Evolutionary conservation across 441 rosid species (phyloP), one percentile per base, ranked within the genome.

Genomic region (Mallotus repandus): DNA sequence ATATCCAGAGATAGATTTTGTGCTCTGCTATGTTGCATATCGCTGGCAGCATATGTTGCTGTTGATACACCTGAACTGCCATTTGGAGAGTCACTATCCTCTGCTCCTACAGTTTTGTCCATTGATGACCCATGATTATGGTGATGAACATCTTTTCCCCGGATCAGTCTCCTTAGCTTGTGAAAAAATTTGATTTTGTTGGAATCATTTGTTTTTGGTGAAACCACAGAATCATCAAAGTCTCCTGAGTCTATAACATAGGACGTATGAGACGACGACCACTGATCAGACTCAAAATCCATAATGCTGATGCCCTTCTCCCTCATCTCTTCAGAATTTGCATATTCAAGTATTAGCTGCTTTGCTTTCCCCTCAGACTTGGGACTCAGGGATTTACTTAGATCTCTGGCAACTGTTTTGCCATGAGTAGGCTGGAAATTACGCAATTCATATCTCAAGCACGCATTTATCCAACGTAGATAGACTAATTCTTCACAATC

Each of bases 401-500:
- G 87, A 84, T 95, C 98, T 70, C 97, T 84, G 32, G 99, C 96
- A 45, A 75, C 89, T 9, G 90, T 89, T 79, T 86, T 92, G 65
- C 93, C 96, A 0, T 82, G 7, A 0, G 82, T 83, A 6, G 90
- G 88, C 69, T 89, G 83, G 77, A 85, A 89, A 68, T 91, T 87
- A 38, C 96, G 84, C 74, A 95, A 79, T 85, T 95, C 98, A 19
- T 87, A 84, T 45, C 99, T 79, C 70, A 95, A 81, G 75, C 99
- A 95, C 65, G 99, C 97, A 22, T 95, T 95, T 60, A 95, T 70
- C 99, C 99, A 95, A 59, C 88, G 86, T 9, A 95, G 91, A 75
- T 95, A 95, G 63, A 92, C 97, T 10, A 91, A 46, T 78, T 92
- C 86, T 74, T 92, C 98, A 2, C 82, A 81, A 74, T 91, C 95